Base-by-base conservation (phyloP, 495 filamentous ascomycete species). In the Niebla homalea region DNA sequence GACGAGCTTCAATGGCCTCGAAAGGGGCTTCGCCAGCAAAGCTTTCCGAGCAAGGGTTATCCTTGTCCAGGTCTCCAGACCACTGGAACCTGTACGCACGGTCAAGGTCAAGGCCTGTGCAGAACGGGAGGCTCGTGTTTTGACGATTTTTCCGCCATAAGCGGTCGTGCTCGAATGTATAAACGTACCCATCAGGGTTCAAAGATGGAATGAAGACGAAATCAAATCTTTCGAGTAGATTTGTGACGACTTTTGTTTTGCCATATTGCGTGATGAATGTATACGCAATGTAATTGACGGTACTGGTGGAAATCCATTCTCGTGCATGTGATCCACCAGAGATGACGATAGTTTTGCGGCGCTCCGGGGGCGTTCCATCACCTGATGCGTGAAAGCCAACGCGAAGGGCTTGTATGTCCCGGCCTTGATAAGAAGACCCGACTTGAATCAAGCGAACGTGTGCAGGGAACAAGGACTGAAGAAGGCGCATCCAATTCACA, bases 71-170 rank as follows among this genome's bases (percentile, higher is more conserved):
- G 19, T 78, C 72, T 42, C 72, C 78, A 55, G 89, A 81, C 87
- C 90, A 98, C 58, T 85, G 77, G 60, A 82, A 94, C 12, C 79
- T 76, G 64, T 84, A 98, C 1, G 82, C 72, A 32, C 89, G 85
- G 56, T 97, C 92, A 25, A 98, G 72, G 64, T 98, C 92, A 29
- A 95, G 67, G 2, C 92, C 92, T 8, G 74, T 81, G 61, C 92
- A 98, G 62, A 88, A 86, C 18, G 80, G 77, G 51, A 93, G 73
- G 46, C 76, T 80, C 3, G 89, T 96, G 26, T 77, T 73, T 58
- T 97, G 92, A 36, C 92, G 74, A 53, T 92, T 94, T 68, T 97
- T 98, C 56, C 90, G 84, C 92, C 92, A 98, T 0, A 98, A 68
- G 6, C 92, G 82, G 61, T 98, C 92, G 7, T 72, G 75, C 51